phyloP scores from a whole-genome alignment of 164 flowering plant genomes.

The Hamamelis virginiana region DNA sequence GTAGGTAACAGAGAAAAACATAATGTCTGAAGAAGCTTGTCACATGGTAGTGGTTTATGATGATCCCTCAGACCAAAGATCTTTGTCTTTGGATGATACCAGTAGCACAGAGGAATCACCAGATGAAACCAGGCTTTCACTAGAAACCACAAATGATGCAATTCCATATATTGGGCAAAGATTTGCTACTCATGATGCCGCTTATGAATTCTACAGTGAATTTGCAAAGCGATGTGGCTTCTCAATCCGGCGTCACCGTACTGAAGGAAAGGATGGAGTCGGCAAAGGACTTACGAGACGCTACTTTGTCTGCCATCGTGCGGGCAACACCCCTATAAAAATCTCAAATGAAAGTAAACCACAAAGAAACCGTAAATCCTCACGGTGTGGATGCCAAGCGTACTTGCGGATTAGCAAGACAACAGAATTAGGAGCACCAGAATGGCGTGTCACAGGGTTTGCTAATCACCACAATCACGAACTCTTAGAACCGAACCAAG shows the following conservation, averaged over 20 bases:
- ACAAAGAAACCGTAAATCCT: slow-evolving; percentile 85
- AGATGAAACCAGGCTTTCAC: slow-evolving; percentile 68
- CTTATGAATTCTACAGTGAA: slow-evolving; percentile 88
- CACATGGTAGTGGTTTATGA: slow-evolving; percentile 61
- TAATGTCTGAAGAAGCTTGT: slow-evolving; percentile 65
- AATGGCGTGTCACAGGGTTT: slow-evolving; percentile 94
- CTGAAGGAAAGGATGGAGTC: slow-evolving; percentile 95
- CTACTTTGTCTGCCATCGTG: slow-evolving; percentile 95
- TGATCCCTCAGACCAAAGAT: slow-evolving; percentile 81
- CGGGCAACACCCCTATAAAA: slow-evolving; percentile 88
- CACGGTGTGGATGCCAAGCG: slow-evolving; percentile 93
- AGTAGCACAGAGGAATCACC: slow-evolving; percentile 90
- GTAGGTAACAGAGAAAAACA: slow-evolving; percentile 15
- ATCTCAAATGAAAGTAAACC: slow-evolving; percentile 63
- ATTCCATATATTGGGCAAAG: slow-evolving; percentile 84
- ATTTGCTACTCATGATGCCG: slow-evolving; percentile 81
- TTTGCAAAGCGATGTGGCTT: slow-evolving; percentile 89
- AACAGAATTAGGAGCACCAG: slow-evolving; percentile 60
- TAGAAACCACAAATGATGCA: slow-evolving; percentile 57
- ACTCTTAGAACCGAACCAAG: slow-evolving; percentile 82
- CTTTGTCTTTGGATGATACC: slow-evolving; percentile 75
- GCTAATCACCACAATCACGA: slow-evolving; percentile 90
- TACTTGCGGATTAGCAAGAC: slow-evolving; percentile 82
- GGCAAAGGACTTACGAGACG: slow-evolving; percentile 93
- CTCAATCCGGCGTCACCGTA: slow-evolving; percentile 85